phyloP scores from a whole-genome alignment of 768 basidiomycete species.

The Agaricus blazei region DNA sequence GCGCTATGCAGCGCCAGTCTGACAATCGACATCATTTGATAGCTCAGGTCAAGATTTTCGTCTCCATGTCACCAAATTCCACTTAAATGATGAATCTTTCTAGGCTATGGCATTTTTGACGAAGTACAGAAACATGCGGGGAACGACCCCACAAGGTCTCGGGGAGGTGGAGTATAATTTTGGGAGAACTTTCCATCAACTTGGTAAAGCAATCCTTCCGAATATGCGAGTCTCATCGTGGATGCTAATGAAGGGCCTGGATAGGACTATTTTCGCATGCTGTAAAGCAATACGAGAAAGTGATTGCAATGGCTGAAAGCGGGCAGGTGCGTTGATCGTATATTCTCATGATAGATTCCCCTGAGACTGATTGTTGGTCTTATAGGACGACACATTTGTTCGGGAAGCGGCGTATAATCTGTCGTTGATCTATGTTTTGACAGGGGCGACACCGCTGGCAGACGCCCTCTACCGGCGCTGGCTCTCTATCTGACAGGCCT shows the following conservation, averaged over 20 bases:
- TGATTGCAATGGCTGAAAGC: conserved; percentile 57
- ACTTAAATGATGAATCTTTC: neutral
- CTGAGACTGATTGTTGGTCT: neutral
- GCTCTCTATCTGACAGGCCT: conserved; percentile 61
- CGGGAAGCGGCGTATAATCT: conserved; percentile 87
- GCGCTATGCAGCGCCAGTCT: conserved; percentile 89
- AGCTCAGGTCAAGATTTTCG: conserved; percentile 40
- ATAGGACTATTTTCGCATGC: conserved; percentile 80
- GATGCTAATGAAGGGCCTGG: neutral
- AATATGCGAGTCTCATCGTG: neutral
- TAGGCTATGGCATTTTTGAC: conserved; percentile 84
- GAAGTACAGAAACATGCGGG: conserved; percentile 68
- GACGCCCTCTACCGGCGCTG: conserved; percentile 69
- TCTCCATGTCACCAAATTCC: conserved; percentile 3
- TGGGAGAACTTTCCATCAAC: conserved; percentile 85
- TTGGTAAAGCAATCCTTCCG: conserved; percentile 49
- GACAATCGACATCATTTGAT: conserved; percentile 93
- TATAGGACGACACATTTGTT: conserved; percentile 46
- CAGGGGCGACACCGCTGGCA: conserved; percentile 69
- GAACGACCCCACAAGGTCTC: conserved; percentile 32
- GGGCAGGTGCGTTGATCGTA: neutral
- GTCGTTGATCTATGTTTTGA: conserved; percentile 73
- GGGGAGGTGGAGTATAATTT: conserved; percentile 93
- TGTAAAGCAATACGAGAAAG: conserved; percentile 77
- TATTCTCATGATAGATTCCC: neutral